phyloP scores from a whole-genome alignment of 768 basidiomycete genomes.

The Dacryopinax primogenitus region DNA sequence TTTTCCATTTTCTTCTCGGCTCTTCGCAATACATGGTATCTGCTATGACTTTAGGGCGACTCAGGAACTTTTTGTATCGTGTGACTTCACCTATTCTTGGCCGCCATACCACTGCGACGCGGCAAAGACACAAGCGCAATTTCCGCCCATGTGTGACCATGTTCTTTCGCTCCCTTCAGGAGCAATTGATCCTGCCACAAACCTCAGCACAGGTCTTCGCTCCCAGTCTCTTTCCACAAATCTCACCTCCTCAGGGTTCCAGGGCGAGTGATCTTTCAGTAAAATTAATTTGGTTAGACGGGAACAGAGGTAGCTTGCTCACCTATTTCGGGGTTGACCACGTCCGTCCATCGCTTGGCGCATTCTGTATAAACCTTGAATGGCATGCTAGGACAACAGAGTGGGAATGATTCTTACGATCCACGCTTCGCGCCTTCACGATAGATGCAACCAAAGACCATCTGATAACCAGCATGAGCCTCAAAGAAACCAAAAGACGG shows the following conservation, averaged over 20 bases:
- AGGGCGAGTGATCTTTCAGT: not conserved
- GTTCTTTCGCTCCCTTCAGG: not conserved
- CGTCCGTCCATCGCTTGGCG: constrained; percentile 2
- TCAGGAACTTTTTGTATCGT: too few relatives aligned
- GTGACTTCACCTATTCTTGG: not conserved
- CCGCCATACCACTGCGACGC: not conserved
- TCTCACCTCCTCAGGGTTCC: constrained; percentile 2
- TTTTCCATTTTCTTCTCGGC: too few relatives aligned
- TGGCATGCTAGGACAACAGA: not conserved
- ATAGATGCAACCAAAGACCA: not conserved
- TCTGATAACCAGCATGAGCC: not conserved
- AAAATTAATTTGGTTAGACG: not conserved
- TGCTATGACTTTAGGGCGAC: too few relatives aligned
- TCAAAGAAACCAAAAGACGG: not conserved
- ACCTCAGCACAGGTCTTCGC: not conserved
- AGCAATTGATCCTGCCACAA: not conserved
- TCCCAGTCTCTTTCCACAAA: not conserved
- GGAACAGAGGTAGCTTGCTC: not conserved
- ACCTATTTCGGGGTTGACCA: not conserved
- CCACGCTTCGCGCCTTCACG: not conserved
- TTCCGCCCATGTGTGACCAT: not conserved
- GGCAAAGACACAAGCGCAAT: not conserved
- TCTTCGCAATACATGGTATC: not conserved
- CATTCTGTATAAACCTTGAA: not conserved
- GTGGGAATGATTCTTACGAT: not conserved